Conservation (phyloP, 2,329 filamentous ascomycete genomes). For the Monilinia aucupariae region DNA sequence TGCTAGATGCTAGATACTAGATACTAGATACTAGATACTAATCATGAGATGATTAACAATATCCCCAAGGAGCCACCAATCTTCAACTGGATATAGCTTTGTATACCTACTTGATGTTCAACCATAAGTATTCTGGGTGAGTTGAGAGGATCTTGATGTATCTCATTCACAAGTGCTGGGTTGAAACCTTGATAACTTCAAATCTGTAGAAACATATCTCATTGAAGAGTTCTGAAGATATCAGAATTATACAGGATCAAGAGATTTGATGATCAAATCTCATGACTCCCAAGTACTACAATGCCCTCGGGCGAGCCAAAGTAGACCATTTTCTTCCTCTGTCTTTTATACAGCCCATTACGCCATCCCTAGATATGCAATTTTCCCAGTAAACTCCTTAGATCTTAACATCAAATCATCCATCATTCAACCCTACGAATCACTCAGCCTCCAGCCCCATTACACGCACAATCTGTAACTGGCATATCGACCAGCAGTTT, state of each 20-base stretch:
- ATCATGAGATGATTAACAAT: no score
- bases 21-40: no score
- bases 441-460: not conserved
- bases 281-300: not conserved
- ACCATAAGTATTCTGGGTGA: not conserved
- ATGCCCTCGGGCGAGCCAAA: not conserved
- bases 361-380: conserved; percentile 18
- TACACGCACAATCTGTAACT: conserved; percentile 76
- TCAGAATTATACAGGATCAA: conserved; percentile 1
- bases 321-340: conserved; percentile 1
- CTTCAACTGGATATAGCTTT: no score
- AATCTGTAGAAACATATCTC: conserved; percentile 6
- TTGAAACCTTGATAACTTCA: not conserved
- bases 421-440: not conserved
- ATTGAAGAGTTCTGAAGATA: conserved; percentile 2
- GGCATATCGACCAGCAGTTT: conserved; percentile 93
- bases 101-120: no score
- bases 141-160: not conserved
- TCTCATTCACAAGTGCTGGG: not conserved
- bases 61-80: no score
- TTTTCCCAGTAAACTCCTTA: conserved; percentile 23
- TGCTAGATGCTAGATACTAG: no score
- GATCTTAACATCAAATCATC: conserved; percentile 19
- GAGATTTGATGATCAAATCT: not conserved
- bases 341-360: conserved; percentile 5